Evolutionary conservation across 176 grass and related monocot genomes (phyloP).

Genomic region (Eremochloa ophiuroides): DNA sequence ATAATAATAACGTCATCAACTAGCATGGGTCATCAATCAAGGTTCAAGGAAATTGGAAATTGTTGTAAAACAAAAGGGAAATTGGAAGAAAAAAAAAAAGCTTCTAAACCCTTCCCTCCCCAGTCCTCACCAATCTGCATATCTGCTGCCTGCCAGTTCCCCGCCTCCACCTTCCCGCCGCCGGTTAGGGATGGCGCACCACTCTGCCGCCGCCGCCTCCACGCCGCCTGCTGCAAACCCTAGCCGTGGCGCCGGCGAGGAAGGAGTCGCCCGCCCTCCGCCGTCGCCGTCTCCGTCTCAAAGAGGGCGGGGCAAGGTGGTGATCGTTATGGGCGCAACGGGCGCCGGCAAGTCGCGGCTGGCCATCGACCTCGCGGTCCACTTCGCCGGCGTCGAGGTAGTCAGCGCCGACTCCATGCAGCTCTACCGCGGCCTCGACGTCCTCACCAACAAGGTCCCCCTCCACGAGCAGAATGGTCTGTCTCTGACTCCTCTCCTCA

Average conservation of each 20-base stretch:
- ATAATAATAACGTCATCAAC: no score
- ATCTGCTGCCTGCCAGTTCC: not conserved
- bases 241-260: constrained; percentile 9
- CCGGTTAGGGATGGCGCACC: constrained; percentile 25
- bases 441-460: constrained; percentile 87
- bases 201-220: not conserved
- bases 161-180: not conserved
- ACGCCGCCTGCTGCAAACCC: not conserved
- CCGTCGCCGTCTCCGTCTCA: not conserved
- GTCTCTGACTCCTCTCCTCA: not conserved
- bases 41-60: no score
- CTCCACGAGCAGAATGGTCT: constrained; percentile 71
- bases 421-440: constrained; percentile 73
- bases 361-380: constrained; percentile 65
- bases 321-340: constrained; percentile 88
- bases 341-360: constrained; percentile 88
- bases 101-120: no score
- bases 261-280: not conserved
- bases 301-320: constrained; percentile 43
- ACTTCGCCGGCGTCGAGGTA: constrained; percentile 73
- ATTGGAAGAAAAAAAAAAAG: no score
- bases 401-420: constrained; percentile 97
- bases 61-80: no score
- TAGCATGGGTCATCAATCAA: no score
- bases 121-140: not conserved